Percentiles rank a stretch among this genome's conserved stretches.
These are phyloP conservation scores for Fusarium verrucosum DNA, from an alignment of 2,329 filamentous ascomycete genomes.

Conservation along the genomic window DNA sequence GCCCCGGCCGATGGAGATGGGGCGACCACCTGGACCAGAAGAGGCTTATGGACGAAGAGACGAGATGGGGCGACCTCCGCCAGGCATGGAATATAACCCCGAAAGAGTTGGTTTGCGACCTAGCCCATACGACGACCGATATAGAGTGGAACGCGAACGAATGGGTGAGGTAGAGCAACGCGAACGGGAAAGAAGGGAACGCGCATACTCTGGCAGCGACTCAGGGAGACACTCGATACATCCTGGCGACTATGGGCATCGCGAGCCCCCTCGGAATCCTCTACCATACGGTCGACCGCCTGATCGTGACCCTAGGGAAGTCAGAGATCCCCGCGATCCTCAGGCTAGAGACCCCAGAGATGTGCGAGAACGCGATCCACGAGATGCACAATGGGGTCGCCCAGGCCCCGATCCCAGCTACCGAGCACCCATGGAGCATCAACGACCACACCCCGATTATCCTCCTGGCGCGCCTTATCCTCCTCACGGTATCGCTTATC, in stretches of 20 bases:
- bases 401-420: constrained; percentile 48
- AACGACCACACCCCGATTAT: constrained; percentile 58
- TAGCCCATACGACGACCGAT: constrained; percentile 63
- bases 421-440: constrained; percentile 52
- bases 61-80: constrained; percentile 52
- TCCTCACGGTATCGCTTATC: constrained; percentile 46
- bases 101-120: constrained; percentile 59
- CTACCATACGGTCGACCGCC: constrained; percentile 57
- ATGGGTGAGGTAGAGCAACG: constrained; percentile 56
- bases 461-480: constrained; percentile 54
- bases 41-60: constrained; percentile 62
- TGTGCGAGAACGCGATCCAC: constrained; percentile 48
- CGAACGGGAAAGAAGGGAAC: constrained; percentile 56
- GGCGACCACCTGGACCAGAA: constrained; percentile 51
- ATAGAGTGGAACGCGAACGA: constrained; percentile 59
- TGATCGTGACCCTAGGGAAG: constrained; percentile 53
- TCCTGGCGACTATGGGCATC: constrained; percentile 53
- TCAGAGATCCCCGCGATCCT: constrained; percentile 53
- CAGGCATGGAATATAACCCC: constrained; percentile 61
- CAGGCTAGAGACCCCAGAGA: constrained; percentile 51
- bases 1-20: constrained; percentile 59
- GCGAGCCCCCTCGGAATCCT: constrained; percentile 56
- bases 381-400: constrained; percentile 50
- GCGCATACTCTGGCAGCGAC: constrained; percentile 61
- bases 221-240: constrained; percentile 54